Conservation (phyloP, 1,284 basidiomycete species). For the Cryptococcus wingfieldii region DNA sequence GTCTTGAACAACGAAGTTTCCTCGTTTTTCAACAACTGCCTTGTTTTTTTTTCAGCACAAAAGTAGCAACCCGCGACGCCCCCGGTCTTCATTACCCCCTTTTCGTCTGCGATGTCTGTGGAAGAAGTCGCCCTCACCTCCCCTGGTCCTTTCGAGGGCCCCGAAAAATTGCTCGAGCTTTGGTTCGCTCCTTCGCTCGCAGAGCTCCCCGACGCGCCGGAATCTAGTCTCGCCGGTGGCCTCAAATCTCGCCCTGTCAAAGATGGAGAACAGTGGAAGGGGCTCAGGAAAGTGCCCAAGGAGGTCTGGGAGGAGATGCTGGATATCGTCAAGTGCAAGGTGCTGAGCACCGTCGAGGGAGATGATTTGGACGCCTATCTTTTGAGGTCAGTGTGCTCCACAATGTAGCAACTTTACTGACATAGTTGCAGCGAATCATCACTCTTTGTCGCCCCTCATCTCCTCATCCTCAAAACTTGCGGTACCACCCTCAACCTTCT, state of each 20-base stretch:
- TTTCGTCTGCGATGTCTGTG: neutral
- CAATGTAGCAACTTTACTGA: neutral
- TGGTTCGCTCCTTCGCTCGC: slow-evolving; percentile 86
- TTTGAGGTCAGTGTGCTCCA: slow-evolving; percentile 64
- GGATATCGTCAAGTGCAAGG: slow-evolving; percentile 93
- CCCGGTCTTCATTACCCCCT: too few species aligned
- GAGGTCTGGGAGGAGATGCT: slow-evolving; percentile 95
- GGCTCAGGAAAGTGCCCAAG: slow-evolving; percentile 72
- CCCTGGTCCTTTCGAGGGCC: slow-evolving; percentile 51
- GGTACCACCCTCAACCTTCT: slow-evolving; percentile 97
- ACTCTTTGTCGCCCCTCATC: slow-evolving; percentile 91
- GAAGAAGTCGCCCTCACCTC: slow-evolving; percentile 18
- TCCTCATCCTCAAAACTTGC: slow-evolving; percentile 97
- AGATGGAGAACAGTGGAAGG: slow-evolving; percentile 45
- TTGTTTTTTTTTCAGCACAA: too few species aligned
- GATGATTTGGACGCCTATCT: slow-evolving; percentile 91
- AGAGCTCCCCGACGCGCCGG: slow-evolving; percentile 50
- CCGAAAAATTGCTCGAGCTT: slow-evolving; percentile 96
- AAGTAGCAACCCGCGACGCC: too few species aligned
- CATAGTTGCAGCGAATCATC: slow-evolving; percentile 88
- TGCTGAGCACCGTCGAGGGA: slow-evolving; percentile 83
- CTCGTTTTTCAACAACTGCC: too few species aligned
- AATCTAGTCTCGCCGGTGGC: slow-evolving; percentile 40
- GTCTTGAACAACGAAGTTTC: too few species aligned
- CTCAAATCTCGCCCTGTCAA: slow-evolving; percentile 35